phyloP scores from a whole-genome alignment of 768 basidiomycete species.

The Auricularia cornea region DNA sequence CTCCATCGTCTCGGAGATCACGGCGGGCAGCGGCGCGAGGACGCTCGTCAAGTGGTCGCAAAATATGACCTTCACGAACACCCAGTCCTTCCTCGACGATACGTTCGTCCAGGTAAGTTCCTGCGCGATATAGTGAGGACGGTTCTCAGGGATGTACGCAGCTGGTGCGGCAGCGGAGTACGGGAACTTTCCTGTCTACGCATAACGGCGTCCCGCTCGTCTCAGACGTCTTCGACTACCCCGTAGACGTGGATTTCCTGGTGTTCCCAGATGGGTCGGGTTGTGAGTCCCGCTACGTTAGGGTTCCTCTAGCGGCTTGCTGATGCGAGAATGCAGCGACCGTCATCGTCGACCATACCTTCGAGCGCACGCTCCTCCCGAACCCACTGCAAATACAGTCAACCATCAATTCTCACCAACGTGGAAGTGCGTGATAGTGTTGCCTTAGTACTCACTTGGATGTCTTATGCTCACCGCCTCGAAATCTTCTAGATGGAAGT shows the following conservation, averaged over 20 bases:
- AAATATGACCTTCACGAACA: slow-evolving; percentile 49
- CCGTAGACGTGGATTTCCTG: slow-evolving; percentile 37
- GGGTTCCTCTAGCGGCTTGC: neutral
- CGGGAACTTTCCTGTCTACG: slow-evolving; percentile 37
- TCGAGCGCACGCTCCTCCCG: slow-evolving; percentile 49
- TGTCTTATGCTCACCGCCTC: no score
- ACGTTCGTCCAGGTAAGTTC: slow-evolving; percentile 29
- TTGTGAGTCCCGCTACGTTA: slow-evolving; percentile 12
- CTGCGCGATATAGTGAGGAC: no score
- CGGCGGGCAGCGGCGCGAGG: slow-evolving; percentile 49
- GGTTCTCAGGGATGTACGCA: slow-evolving; percentile 13
- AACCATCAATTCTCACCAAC: slow-evolving; percentile 50
- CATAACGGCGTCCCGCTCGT: slow-evolving; percentile 40
- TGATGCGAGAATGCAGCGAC: neutral
- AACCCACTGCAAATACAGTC: slow-evolving; percentile 51
- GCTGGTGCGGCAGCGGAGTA: slow-evolving; percentile 44
- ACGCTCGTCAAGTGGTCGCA: slow-evolving; percentile 55
- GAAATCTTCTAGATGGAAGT: slow-evolving; percentile 34
- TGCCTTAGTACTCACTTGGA: no score
- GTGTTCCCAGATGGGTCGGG: slow-evolving; percentile 23
- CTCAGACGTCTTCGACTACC: slow-evolving; percentile 47
- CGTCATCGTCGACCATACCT: slow-evolving; percentile 52
- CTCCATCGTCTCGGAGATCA: slow-evolving; percentile 51
- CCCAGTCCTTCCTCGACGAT: slow-evolving; percentile 51
- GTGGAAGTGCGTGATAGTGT: slow-evolving; percentile 27